Conservation (phyloP, 2,329 filamentous ascomycete species). For the Colletotrichum tropicale region DNA sequence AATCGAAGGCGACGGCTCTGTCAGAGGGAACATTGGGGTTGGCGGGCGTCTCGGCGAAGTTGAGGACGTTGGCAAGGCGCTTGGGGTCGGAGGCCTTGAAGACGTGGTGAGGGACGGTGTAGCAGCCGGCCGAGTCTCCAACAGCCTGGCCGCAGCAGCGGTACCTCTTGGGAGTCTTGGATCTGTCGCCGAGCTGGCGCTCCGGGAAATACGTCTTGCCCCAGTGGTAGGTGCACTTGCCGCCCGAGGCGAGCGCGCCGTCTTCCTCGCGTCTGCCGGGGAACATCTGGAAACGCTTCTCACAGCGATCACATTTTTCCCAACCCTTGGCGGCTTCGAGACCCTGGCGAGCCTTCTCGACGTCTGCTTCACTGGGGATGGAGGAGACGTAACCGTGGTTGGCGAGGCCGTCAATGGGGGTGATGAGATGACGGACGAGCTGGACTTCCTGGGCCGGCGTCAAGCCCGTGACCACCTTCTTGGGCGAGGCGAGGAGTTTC, state of each 20-base stretch:
- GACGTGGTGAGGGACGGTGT: slow-evolving; percentile 74
- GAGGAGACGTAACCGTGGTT: slow-evolving; percentile 76
- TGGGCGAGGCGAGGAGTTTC: slow-evolving; percentile 40
- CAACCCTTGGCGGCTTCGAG: slow-evolving; percentile 73
- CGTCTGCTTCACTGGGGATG: slow-evolving; percentile 68
- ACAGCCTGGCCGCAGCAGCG: slow-evolving; percentile 80
- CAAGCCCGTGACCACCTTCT: slow-evolving; percentile 72
- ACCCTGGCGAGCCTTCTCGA: slow-evolving; percentile 69
- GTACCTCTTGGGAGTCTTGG: slow-evolving; percentile 66
- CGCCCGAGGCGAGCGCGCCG: slow-evolving; percentile 75
- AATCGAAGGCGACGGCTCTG: slow-evolving; percentile 85
- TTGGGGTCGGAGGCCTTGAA: slow-evolving; percentile 83
- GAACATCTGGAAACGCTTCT: slow-evolving; percentile 87
- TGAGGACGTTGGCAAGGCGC: slow-evolving; percentile 76
- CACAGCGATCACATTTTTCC: slow-evolving; percentile 89
- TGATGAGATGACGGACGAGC: slow-evolving; percentile 66
- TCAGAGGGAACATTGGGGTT: slow-evolving; percentile 57
- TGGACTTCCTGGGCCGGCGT: slow-evolving; percentile 69
- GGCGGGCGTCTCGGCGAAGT: slow-evolving; percentile 78
- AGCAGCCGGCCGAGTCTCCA: slow-evolving; percentile 78
- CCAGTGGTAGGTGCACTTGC: slow-evolving; percentile 81
- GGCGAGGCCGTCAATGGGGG: slow-evolving; percentile 67
- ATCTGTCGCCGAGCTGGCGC: slow-evolving; percentile 59
- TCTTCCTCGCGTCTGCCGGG: slow-evolving; percentile 82
- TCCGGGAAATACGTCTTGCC: slow-evolving; percentile 70